Evolutionary conservation across 2,329 filamentous ascomycete species (phyloP).

Genomic region (Ascochyta lentis): DNA sequence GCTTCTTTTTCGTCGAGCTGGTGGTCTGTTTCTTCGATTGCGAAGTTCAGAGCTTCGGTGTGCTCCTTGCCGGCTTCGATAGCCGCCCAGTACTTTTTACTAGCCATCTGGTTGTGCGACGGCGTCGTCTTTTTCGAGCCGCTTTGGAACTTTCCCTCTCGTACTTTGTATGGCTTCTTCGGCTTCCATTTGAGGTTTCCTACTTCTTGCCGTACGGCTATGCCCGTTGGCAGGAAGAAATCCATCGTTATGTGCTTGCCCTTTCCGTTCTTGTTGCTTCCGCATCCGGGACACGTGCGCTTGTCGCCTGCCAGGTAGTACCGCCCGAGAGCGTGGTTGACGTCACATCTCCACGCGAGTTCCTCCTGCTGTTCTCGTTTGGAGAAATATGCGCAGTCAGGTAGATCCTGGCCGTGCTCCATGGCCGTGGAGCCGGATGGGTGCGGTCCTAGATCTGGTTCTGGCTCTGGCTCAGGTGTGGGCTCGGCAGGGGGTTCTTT

Average conservation of each 20-base stretch:
- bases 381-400: constrained; percentile 25
- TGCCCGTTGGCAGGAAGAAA: constrained; percentile 32
- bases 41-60: constrained; percentile 23
- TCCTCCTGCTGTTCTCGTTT: constrained; percentile 17
- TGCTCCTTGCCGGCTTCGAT: constrained; percentile 16
- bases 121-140: not conserved
- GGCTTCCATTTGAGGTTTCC: constrained; percentile 25
- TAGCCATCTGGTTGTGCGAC: constrained; percentile 34
- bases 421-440: constrained; percentile 34
- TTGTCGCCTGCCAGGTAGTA: constrained; percentile 40
- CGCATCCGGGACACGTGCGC: constrained; percentile 33
- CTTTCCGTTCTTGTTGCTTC: constrained; percentile 16
- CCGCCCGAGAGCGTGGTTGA: constrained; percentile 36
- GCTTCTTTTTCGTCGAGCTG: constrained; percentile 25
- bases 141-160: not conserved
- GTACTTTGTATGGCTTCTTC: constrained; percentile 25
- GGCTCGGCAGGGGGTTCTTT: constrained; percentile 21
- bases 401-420: constrained; percentile 36
- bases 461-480: constrained; percentile 19
- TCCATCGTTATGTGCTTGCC: constrained; percentile 30
- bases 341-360: constrained; percentile 38
- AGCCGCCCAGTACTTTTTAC: constrained; percentile 27
- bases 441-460: constrained; percentile 29
- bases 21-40: constrained; percentile 26
- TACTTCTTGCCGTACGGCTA: constrained; percentile 28